Percentiles rank a stretch among this genome's conserved stretches.
These are phyloP conservation scores for Acanthamoeba divionensis DNA, from an alignment of 208 protist genomes.

Conservation along the genomic window DNA sequence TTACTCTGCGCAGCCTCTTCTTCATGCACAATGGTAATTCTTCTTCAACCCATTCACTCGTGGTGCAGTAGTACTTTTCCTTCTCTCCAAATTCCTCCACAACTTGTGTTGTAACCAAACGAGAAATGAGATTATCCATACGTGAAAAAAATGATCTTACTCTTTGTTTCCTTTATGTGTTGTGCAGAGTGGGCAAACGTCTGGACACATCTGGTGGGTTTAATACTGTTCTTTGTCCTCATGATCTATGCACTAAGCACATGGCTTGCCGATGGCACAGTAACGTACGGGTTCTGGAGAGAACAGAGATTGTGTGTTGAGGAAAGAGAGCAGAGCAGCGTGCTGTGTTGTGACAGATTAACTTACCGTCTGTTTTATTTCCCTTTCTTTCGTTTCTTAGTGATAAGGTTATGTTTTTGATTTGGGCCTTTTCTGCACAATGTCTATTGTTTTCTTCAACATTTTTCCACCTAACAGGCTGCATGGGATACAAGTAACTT, in stretches of 20 bases:
- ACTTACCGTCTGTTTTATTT: no score
- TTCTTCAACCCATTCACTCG: not conserved
- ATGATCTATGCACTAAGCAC: not conserved
- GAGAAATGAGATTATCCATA: not conserved
- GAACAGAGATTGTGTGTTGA: no score
- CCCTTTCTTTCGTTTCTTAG: not conserved
- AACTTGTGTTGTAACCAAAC: not conserved
- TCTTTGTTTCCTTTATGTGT: not conserved
- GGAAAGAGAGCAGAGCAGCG: no score
- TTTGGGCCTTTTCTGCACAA: conserved; percentile 27
- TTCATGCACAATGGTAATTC: conserved; percentile 31
- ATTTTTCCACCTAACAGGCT: conserved; percentile 17
- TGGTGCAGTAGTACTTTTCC: not conserved
- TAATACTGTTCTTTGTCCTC: conserved; percentile 10
- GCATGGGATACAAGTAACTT: not conserved
- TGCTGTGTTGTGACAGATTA: no score
- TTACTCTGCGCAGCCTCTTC: not conserved
- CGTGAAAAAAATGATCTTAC: not conserved
- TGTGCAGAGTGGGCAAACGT: conserved; percentile 1
- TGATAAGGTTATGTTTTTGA: conserved; percentile 19
- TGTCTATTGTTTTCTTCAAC: not conserved
- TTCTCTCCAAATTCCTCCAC: no score
- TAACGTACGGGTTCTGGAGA: no score
- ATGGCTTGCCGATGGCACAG: conserved; percentile 27
- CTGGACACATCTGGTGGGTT: not conserved